Evolutionary conservation across 2,329 filamentous ascomycete species (phyloP), one percentile per base, ranked within the genome.

Genomic region (Stemphylium lycopersici): DNA sequence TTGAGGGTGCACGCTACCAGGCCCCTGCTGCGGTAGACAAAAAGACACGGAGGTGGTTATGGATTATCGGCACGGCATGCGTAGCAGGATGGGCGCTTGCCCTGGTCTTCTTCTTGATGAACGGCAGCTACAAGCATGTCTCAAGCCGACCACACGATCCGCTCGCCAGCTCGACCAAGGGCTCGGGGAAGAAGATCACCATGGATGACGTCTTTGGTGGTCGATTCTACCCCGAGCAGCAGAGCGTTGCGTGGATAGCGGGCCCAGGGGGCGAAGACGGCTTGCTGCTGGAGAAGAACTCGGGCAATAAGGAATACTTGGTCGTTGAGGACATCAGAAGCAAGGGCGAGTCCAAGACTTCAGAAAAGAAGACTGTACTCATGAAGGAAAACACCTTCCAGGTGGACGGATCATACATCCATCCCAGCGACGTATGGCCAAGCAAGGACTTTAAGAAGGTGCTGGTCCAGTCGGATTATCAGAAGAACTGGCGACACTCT

Each of bases 401-500:
- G 15, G 87, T 87, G 51, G 81, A 81, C 7, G 84, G 80, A 10
- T 73, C 80, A 45, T 75, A 74, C 13, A 79, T 91, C 61, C 72
- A 68, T n/a, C 87, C 90, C 0, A 76, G 75, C 12, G 81, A 84
- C 63, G 84, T 87, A 3, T 88, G 85, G 80, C 91, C 95, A 2
- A 97, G 91, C 70, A 85, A 87, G 24, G 86, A 98, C 72, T 81
- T 96, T 73, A 91, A 87, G 67, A 93, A 90, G 72, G 91, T 99
- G 3, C 82, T 99, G 46, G 79, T 97, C n/a, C 83, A 87, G 44
- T 91, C 91, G 7, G 80, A 91, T 47, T 72, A 80, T 18, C 77
- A 90, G 73, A 86, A 85, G 66, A 92, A 95, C 66, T 99, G 92
- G 89, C 87, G 95, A 62, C 90, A 98, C 75, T 98, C 93, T 0